Conservation (phyloP, 1,139 yeast genomes). For the Debaryomyces coudertii region DNA sequence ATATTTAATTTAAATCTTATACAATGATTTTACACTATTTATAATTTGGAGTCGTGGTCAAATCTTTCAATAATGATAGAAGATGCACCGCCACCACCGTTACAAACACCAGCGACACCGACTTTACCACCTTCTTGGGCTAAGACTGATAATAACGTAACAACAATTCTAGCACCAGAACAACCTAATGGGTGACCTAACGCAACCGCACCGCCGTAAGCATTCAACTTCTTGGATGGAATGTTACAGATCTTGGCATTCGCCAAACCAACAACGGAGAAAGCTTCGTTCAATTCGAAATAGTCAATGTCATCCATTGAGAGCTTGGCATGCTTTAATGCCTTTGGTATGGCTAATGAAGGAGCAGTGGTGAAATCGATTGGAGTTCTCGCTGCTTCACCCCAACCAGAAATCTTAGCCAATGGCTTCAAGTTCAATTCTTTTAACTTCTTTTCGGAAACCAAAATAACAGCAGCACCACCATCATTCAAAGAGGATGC, state of each 20-base stretch:
- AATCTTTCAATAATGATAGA: conserved; percentile 24
- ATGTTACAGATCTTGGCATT: conserved; percentile 71
- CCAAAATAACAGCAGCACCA: conserved; percentile 86
- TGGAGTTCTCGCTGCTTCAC: conserved; percentile 92
- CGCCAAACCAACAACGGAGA: conserved; percentile 88
- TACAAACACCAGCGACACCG: conserved; percentile 92
- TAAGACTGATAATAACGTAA: conserved; percentile 73
- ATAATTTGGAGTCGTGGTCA: conserved; percentile 33
- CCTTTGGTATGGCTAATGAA: conserved; percentile 86
- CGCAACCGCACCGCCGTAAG: conserved; percentile 96
- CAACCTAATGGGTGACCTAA: conserved; percentile 94
- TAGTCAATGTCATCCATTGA: conserved; percentile 58
- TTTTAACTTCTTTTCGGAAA: conserved; percentile 72
- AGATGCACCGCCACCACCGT: conserved; percentile 98
- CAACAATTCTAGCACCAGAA: conserved; percentile 90
- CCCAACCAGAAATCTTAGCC: conserved; percentile 86
- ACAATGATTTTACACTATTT: conserved; percentile 10
- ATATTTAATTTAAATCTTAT: background rate
- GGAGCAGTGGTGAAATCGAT: conserved; percentile 91
- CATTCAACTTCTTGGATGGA: conserved; percentile 70
- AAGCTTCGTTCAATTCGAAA: conserved; percentile 92
- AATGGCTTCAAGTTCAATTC: conserved; percentile 80
- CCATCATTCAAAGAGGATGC: conserved; percentile 94
- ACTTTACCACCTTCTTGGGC: conserved; percentile 76
- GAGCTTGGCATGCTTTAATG: conserved; percentile 78